Percentiles rank a stretch among this genome's conserved stretches.
phyloP scores from a whole-genome alignment of 1,139 yeast genomes.

The Yamadazyma atlantica region DNA sequence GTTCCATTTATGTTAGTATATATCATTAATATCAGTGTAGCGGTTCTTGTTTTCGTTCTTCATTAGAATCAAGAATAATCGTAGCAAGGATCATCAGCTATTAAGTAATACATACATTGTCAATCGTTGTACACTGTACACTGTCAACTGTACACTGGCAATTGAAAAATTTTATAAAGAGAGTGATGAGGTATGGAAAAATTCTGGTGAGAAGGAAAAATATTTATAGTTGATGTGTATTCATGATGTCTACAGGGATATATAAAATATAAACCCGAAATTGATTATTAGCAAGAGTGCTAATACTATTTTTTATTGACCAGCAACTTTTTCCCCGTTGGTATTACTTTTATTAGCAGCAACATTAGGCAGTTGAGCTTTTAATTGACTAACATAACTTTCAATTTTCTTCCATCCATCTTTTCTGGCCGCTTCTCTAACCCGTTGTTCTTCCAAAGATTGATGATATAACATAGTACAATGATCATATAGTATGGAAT shows the following conservation, averaged over 20 bases:
- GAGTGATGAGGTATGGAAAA: background rate
- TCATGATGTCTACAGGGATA: background rate
- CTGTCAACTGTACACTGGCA: too few relatives aligned
- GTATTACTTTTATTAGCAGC: background rate
- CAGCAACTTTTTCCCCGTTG: conserved; percentile 16
- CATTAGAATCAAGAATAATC: conserved; percentile 18
- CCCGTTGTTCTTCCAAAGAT: conserved; percentile 63
- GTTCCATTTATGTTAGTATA: conserved; percentile 10
- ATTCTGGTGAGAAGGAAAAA: background rate
- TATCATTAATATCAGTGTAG: conserved; percentile 22
- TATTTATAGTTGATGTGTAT: background rate
- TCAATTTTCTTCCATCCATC: conserved; percentile 79
- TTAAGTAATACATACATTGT: background rate
- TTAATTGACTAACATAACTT: conserved; percentile 47
- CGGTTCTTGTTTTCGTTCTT: conserved; percentile 26
- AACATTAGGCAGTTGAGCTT: conserved; percentile 4
- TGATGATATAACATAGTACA: conserved; percentile 85
- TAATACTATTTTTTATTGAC: conserved; percentile 14
- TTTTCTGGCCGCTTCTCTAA: conserved; percentile 59
- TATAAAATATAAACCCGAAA: background rate
- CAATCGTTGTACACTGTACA: too few relatives aligned
- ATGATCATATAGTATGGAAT: conserved; percentile 87
- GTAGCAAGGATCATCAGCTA: conserved; percentile 19
- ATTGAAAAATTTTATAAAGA: too few relatives aligned
- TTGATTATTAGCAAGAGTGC: background rate